Evolutionary conservation across 192 early-diverging fungal genomes (phyloP).

Genomic region (Backusella circina): DNA sequence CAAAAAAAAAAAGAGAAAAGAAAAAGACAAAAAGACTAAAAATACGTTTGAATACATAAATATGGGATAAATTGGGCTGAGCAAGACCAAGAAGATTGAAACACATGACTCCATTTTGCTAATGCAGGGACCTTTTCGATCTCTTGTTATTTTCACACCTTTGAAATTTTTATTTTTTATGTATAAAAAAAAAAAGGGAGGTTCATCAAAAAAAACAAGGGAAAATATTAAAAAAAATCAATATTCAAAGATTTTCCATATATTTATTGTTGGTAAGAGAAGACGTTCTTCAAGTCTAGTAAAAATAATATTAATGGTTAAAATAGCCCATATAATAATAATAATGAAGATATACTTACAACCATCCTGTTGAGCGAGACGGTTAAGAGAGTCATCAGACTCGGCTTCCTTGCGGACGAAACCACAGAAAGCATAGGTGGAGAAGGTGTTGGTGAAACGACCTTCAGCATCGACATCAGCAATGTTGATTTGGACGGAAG

Average conservation of each 20-base stretch:
- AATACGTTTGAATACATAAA: background rate
- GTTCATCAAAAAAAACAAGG: background rate
- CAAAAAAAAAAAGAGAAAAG: background rate
- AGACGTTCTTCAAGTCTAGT: constrained; percentile 54
- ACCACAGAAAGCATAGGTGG: constrained; percentile 91
- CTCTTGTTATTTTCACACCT: background rate
- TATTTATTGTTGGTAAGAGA: constrained; percentile 57
- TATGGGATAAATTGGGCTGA: constrained; percentile 1
- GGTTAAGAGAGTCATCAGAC: constrained; percentile 96
- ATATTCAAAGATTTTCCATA: background rate
- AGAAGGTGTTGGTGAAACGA: constrained; percentile 65
- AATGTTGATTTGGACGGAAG: constrained; percentile 97
- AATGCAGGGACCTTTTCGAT: background rate
- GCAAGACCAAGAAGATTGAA: background rate
- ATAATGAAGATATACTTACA: constrained; percentile 39
- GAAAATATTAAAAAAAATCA: background rate
- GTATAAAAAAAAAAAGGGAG: background rate
- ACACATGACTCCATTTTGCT: background rate
- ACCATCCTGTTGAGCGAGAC: constrained; percentile 77
- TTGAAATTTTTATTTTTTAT: background rate
- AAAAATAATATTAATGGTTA: constrained; percentile 18
- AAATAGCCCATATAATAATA: background rate
- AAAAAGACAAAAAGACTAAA: background rate
- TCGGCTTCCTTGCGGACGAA: constrained; percentile 88
- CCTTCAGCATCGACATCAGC: constrained; percentile 89